Base-by-base conservation (phyloP, 2,329 filamentous ascomycete genomes). In the Colletotrichum camelliae region DNA sequence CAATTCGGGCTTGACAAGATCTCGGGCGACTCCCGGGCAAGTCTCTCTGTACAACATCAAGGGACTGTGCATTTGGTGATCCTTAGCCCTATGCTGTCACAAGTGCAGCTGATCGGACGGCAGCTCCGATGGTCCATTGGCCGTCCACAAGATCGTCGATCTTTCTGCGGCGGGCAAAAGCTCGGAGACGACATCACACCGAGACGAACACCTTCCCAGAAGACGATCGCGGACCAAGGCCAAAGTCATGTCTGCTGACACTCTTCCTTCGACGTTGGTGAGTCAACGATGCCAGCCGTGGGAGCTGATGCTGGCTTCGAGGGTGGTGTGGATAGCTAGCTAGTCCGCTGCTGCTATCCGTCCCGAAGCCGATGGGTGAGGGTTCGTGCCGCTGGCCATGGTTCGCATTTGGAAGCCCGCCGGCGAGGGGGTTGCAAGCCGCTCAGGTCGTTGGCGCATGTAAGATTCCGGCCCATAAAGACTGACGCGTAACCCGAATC, bases 301-400 rank as follows among this genome's bases (percentile, higher is more conserved):
- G n/a, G 37, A 62, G 48, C 13, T 57, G 43, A 48, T 43, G 21
- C 24, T 16, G 7, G 16, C 18, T 10, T 29, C 10, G 10, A n/a
- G 24, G 57, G 58, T 62, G 69, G 73, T 64, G 62, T 75, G 69
- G 57, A n/a, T 55, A 72, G 27, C 52, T 16, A 68, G n/a, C n/a
- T 18, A 12, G n/a, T 52, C 43, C 43, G 10, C 37, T 67, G 62
- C 33, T 31, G 39, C 27, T 67, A 67, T 67, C 69, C 69, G 69
- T 62, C 24, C 39, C 21, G 55, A 21, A 43, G 61, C 39, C 21
- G 55, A 21, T 33, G 61, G 27, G 43, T 52, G 16, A 57, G 29
- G 27, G 48, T 39, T 72, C 43, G 61, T 67, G 33, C 70, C 55
- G 62, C 27, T 27, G 58, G 72, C 48, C 33, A 10, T 72, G 68